Base-by-base conservation (phyloP, 805 yeast species). In the Pichia rugopelliculosa region DNA sequence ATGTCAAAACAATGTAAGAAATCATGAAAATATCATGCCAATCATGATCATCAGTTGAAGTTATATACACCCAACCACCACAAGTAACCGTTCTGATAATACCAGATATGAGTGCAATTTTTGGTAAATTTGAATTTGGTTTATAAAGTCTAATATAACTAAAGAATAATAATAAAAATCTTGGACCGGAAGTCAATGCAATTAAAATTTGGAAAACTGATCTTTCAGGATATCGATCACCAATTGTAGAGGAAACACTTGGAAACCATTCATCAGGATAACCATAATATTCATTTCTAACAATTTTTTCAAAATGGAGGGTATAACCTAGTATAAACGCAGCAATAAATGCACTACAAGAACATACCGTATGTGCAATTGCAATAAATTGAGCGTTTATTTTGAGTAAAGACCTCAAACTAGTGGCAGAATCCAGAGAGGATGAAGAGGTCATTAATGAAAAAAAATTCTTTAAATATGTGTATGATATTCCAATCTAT, bases 231-330 rank as follows among this genome's bases (percentile, higher is more conserved):
- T 89, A 93, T 51, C 97, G 68, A 63, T 93, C 99, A 40, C 99
- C 99, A 61, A 93, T 93, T 1, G 99, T 79, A 1, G 99, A 98
- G 34, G 95, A 84, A 2, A 93, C 99, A 59, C 95, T 84, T 2
- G 99, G 99, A 62, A 93, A 91, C 98, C 99, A 93, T 65, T 93
- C 99, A 50, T 90, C 93, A 3, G 99, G 99, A 61, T 88, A 93
- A 1, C 96, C 95, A 61, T 72, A 90, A 53, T 79, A 78, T 42
- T 90, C 85, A 63, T 93, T 93, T 59, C 80, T 73, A 11, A 93
- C 96, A 61, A 93, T 93, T 62, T 93, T 89, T 51, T 84, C 70
- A 67, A 81, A 93, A 66, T 91, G 99, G 23, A 91, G 72, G 45
- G 72, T 72, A 52, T 79, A 78, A 1, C 96, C 97, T 25, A 87